Conservation (phyloP, 139 green algal genomes). For the Chlorella sp. region DNA sequence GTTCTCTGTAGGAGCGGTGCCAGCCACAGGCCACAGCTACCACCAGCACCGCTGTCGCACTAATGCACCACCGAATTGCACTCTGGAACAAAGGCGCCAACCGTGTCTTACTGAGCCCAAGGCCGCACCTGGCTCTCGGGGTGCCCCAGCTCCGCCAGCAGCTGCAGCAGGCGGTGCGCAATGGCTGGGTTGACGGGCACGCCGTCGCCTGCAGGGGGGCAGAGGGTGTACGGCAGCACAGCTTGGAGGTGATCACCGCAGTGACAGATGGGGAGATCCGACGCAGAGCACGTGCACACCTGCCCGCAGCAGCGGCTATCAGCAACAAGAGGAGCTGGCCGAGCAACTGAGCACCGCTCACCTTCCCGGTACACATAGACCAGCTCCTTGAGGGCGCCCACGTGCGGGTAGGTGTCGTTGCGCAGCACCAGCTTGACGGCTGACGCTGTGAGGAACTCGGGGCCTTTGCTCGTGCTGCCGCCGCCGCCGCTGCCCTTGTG, state of each 20-base stretch:
- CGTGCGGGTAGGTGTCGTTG: conserved; percentile 28
- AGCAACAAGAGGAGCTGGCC: not conserved
- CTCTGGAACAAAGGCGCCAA: no score
- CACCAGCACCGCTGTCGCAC: no score
- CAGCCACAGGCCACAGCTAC: no score
- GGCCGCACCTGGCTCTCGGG: conserved; percentile 46
- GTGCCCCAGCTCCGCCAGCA: conserved; percentile 69
- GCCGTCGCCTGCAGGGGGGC: conserved; percentile 51
- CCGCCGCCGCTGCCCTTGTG: not conserved
- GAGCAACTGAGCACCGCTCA: conserved; percentile 14
- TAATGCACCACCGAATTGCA: no score
- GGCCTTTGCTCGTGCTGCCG: not conserved
- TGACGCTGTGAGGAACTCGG: conserved; percentile 25
- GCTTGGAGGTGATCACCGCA: not conserved
- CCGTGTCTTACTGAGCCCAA: no score
- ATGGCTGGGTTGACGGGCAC: conserved; percentile 58
- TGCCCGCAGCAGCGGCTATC: not conserved
- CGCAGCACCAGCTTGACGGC: conserved; percentile 35
- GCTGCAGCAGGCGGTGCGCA: conserved; percentile 68
- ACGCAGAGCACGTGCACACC: no score
- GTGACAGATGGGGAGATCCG: not conserved
- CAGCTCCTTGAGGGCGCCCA: conserved; percentile 50
- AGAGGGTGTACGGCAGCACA: not conserved
- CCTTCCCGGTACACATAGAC: conserved; percentile 46
- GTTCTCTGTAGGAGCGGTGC: no score